These are phyloP conservation scores for Fragaria vesca DNA, from an alignment of 306 rosid genomes.

Conservation along the genomic window DNA sequence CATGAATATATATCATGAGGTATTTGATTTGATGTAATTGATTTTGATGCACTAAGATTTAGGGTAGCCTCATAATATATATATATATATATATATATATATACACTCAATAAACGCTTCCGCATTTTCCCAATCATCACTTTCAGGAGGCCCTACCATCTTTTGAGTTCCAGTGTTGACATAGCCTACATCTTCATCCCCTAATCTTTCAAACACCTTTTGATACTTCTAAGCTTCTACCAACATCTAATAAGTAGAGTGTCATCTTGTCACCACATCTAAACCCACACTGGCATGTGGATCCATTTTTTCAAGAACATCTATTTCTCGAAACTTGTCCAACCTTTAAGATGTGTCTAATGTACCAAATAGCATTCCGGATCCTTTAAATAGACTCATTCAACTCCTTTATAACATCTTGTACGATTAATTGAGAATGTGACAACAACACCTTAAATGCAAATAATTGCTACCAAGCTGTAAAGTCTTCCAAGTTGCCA, in stretches of 20 bases:
- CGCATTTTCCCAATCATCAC: background rate
- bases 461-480: background rate
- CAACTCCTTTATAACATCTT: background rate
- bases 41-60: background rate
- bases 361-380: background rate
- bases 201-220: background rate
- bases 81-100: too few relatives aligned
- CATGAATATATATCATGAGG: background rate
- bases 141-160: background rate
- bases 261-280: background rate
- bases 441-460: background rate
- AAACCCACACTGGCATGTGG: background rate
- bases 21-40: too few relatives aligned
- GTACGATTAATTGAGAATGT: background rate
- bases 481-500: background rate
- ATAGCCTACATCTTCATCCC: background rate
- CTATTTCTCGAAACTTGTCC: background rate
- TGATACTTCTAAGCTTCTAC: background rate
- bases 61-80: background rate
- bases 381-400: background rate
- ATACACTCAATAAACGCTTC: background rate
- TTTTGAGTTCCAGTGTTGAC: background rate
- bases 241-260: background rate
- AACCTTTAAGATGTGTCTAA: background rate
- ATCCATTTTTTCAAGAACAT: background rate